phyloP scores from a whole-genome alignment of 371 early-diverging fungal species.

The Encephalitozoon hellem region DNA sequence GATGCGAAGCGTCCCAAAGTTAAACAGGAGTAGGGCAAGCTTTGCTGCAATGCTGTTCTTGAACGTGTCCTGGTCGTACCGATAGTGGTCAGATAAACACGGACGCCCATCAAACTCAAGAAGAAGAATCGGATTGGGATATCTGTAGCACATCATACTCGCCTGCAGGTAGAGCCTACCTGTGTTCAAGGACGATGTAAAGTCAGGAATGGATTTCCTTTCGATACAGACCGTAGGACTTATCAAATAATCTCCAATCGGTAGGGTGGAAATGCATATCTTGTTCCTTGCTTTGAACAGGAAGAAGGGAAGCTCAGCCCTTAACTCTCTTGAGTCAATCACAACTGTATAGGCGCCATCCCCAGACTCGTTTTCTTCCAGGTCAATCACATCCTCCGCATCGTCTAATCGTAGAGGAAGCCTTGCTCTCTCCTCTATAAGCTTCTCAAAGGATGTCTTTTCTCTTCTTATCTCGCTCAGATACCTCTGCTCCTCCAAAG shows the following conservation, averaged over 20 bases:
- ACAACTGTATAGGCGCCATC: constrained; percentile 62
- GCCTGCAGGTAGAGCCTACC: constrained; percentile 81
- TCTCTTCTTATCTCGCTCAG: constrained; percentile 72
- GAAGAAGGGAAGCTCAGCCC: constrained; percentile 75
- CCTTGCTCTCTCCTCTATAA: constrained; percentile 71
- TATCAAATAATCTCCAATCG: constrained; percentile 85
- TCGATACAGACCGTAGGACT: constrained; percentile 77
- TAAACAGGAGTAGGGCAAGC: constrained; percentile 68
- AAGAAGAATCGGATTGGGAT: constrained; percentile 70
- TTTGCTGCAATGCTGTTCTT: constrained; percentile 60
- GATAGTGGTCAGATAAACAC: constrained; percentile 67
- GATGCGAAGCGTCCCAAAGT: constrained; percentile 72
- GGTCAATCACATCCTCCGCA: constrained; percentile 9
- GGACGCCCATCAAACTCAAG: constrained; percentile 81
- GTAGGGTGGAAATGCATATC: constrained; percentile 71
- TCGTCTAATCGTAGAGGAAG: constrained; percentile 32
- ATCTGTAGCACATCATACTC: constrained; percentile 74
- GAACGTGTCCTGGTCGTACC: constrained; percentile 10
- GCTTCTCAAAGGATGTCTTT: constrained; percentile 77
- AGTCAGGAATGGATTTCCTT: constrained; percentile 78
- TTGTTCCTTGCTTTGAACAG: constrained; percentile 70
- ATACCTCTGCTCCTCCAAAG: constrained; percentile 83
- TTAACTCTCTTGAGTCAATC: constrained; percentile 85
- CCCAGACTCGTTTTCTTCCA: neutral
- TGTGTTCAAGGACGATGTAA: constrained; percentile 70